A percentile compares a stretch with the other conserved stretches of the same genome.
phyloP scores from a whole-genome alignment of 495 filamentous ascomycete genomes.

The Neurospora sp. region DNA sequence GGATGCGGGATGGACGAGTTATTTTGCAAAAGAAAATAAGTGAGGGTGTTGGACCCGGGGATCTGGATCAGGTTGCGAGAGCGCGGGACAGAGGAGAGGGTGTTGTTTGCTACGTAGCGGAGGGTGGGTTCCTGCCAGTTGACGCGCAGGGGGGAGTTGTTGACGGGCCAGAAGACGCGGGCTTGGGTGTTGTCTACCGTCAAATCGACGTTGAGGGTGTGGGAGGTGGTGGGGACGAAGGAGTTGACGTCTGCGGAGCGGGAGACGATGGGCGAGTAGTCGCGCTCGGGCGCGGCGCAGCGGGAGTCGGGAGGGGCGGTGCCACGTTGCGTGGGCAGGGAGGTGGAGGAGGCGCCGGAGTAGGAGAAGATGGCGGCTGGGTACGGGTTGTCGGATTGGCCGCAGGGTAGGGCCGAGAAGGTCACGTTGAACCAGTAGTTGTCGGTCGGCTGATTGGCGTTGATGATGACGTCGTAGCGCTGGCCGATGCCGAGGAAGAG shows the following conservation, averaged over 20 bases:
- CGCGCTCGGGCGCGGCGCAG: conserved; percentile 7
- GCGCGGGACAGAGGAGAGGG: conserved; percentile 13
- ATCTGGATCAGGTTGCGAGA: conserved; percentile 11
- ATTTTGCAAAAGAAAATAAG: conserved; percentile 33
- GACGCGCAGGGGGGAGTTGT: conserved; percentile 23
- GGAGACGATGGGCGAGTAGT: conserved; percentile 12
- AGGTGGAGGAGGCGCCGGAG: conserved; percentile 8
- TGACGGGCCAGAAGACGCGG: conserved; percentile 27
- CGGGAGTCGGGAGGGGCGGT: conserved; percentile 8
- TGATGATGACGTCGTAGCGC: conserved; percentile 56
- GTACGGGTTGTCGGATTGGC: conserved; percentile 12
- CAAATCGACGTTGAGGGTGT: conserved; percentile 17
- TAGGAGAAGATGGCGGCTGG: conserved; percentile 22
- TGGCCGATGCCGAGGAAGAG: conserved; percentile 52
- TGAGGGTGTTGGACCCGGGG: conserved; percentile 18
- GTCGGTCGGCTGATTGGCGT: conserved; percentile 37
- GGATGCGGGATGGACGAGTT: conserved; percentile 37
- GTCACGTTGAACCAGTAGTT: conserved; percentile 47
- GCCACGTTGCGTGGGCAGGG: conserved; percentile 9
- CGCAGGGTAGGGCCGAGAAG: conserved; percentile 15
- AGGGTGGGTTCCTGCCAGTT: conserved; percentile 25
- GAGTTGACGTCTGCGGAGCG: conserved; percentile 9
- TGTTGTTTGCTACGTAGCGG: conserved; percentile 19
- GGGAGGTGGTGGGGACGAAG: conserved; percentile 3
- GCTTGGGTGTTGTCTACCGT: conserved; percentile 11